Evolutionary conservation across 2,329 filamentous ascomycete species (phyloP).

Genomic region (Diaporthe helianthi): DNA sequence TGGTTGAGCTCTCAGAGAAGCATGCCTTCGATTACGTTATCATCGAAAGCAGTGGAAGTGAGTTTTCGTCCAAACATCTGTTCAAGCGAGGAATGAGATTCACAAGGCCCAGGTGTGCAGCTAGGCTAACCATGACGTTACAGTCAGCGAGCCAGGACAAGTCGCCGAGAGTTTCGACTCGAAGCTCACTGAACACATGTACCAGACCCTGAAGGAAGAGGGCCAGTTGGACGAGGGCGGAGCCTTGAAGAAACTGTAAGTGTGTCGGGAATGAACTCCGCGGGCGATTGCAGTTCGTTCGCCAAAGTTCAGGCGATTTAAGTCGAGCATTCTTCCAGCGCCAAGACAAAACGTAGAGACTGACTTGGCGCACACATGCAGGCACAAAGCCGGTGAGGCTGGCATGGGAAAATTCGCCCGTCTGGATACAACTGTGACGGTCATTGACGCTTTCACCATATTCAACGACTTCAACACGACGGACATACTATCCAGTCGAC

Average conservation of each 20-base stretch:
- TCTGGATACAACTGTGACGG: conserved; percentile 75
- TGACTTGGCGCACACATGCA: not conserved
- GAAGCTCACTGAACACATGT: conserved; percentile 57
- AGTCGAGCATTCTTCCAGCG: no score
- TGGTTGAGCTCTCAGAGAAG: conserved; percentile 68
- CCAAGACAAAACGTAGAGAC: not conserved
- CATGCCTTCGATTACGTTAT: conserved; percentile 74
- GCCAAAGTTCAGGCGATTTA: not conserved
- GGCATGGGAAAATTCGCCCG: conserved; percentile 68
- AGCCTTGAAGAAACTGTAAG: conserved; percentile 46
- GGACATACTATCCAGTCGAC: conserved; percentile 70
- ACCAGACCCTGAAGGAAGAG: not conserved
- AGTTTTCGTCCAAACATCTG: not conserved
- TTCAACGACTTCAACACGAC: conserved; percentile 75
- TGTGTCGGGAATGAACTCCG: not conserved
- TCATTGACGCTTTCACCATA: conserved; percentile 77
- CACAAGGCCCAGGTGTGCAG: no score
- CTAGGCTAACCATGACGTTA: not conserved
- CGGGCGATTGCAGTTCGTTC: not conserved
- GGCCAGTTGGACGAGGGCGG: conserved; percentile 10
- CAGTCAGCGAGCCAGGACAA: conserved; percentile 74
- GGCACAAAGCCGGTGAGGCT: conserved; percentile 14
- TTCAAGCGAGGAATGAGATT: no score
- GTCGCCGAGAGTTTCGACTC: conserved; percentile 76
- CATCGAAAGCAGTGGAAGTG: conserved; percentile 62